Evolutionary conservation across 2,329 filamentous ascomycete genomes (phyloP).

Genomic region (Beauveria australis): DNA sequence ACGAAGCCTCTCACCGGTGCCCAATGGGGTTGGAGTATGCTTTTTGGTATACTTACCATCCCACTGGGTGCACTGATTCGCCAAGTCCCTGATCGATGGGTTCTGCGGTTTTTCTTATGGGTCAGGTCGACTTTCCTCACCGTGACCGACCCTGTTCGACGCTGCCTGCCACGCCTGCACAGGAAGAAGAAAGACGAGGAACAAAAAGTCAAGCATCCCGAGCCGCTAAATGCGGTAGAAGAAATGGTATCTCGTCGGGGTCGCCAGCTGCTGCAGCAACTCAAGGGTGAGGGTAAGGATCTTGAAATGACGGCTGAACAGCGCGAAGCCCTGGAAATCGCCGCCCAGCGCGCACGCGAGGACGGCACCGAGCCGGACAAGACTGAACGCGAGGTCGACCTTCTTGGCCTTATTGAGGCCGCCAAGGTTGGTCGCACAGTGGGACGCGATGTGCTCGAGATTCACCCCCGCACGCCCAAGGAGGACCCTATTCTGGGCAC

Average conservation of each 20-base stretch:
- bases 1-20: constrained; percentile 51
- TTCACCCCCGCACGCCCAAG: constrained; percentile 31
- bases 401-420: constrained; percentile 24
- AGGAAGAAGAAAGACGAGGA: constrained; percentile 17
- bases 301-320: constrained; percentile 18
- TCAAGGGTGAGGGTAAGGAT: constrained; percentile 12
- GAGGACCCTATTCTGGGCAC: constrained; percentile 30
- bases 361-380: constrained; percentile 8
- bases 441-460: constrained; percentile 26
- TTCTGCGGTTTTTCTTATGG: constrained; percentile 21
- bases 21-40: constrained; percentile 63
- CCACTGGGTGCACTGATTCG: constrained; percentile 44
- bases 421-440: constrained; percentile 21
- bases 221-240: constrained; percentile 15
- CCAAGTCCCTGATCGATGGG: constrained; percentile 29
- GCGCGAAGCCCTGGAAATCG: constrained; percentile 14
- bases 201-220: constrained; percentile 10
- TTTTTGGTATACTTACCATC: constrained; percentile 60
- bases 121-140: constrained; percentile 15
- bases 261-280: constrained; percentile 7
- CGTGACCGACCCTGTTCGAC: constrained; percentile 17
- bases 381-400: constrained; percentile 19
- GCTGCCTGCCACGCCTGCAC: constrained; percentile 16
- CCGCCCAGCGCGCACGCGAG: constrained; percentile 6
- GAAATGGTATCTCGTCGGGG: constrained; percentile 16